Conservation (phyloP, 352 stramenopile species). For the Pythium rhizo-oryzae region DNA sequence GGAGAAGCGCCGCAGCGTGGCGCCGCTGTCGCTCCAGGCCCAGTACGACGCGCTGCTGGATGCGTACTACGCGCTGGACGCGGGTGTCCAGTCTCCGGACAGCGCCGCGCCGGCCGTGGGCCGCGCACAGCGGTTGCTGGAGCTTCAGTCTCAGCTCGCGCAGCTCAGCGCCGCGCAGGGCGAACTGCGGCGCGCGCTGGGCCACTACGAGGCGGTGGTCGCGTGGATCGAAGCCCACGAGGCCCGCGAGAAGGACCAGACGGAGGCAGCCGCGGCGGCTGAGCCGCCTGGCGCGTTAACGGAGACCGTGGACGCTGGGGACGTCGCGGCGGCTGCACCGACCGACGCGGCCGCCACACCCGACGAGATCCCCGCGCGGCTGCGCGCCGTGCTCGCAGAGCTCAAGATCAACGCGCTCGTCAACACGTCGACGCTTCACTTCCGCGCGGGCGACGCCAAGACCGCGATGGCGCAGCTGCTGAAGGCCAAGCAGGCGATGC, state of each 20-base stretch:
- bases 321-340: too few species aligned
- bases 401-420: slow-evolving; percentile 43
- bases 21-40: slow-evolving; percentile 3
- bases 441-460: slow-evolving; percentile 33
- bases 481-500: slow-evolving; percentile 37
- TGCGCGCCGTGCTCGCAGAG: slow-evolving; percentile 25
- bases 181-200: slow-evolving; percentile 34
- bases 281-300: neutral
- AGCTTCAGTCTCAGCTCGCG: slow-evolving; percentile 40
- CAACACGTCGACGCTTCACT: slow-evolving; percentile 41
- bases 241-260: neutral
- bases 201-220: slow-evolving; percentile 38
- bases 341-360: too few species aligned
- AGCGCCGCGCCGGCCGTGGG: neutral
- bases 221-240: slow-evolving; percentile 7
- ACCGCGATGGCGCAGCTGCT: slow-evolving; percentile 45
- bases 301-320: too few species aligned
- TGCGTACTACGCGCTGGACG: slow-evolving; percentile 11
- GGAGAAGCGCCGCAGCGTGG: neutral
- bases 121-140: slow-evolving; percentile 22
- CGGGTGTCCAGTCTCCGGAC: neutral
- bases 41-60: slow-evolving; percentile 23
- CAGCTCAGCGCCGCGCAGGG: slow-evolving; percentile 37
- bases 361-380: slow-evolving; percentile 13
- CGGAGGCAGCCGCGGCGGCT: neutral